phyloP scores from a whole-genome alignment of 768 basidiomycete genomes.

The Rhizopogon salebrosus region DNA sequence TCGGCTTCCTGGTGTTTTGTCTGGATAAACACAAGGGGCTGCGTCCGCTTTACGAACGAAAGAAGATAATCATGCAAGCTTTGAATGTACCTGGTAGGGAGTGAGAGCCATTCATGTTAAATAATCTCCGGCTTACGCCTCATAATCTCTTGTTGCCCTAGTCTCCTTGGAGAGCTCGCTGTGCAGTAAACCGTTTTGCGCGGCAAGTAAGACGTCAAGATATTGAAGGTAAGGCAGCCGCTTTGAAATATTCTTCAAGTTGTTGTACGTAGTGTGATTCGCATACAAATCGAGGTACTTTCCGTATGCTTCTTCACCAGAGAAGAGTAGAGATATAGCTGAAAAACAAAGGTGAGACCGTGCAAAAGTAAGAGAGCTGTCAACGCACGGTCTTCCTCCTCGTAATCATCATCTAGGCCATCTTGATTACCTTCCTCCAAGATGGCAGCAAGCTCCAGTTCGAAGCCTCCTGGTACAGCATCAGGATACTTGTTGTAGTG shows the following conservation, averaged over 20 bases:
- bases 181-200: conserved; percentile 59
- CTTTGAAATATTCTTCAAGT: conserved; percentile 80
- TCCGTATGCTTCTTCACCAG: conserved; percentile 93
- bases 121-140: conserved; percentile 47
- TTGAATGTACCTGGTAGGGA: conserved; percentile 65
- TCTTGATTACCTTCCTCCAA: conserved; percentile 74
- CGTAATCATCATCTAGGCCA: conserved; percentile 63
- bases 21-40: conserved; percentile 77
- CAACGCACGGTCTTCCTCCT: conserved; percentile 82
- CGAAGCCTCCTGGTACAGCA: conserved; percentile 73
- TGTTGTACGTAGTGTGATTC: conserved; percentile 84
- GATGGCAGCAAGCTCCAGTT: conserved; percentile 76
- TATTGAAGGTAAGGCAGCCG: conserved; percentile 91
- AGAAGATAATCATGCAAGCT: conserved; percentile 78
- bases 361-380: background rate
- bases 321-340: conserved; percentile 85
- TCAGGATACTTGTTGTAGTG: conserved; percentile 97
- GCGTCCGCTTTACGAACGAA: conserved; percentile 80
- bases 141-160: conserved; percentile 70
- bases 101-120: conserved; percentile 7
- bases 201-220: conserved; percentile 75
- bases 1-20: conserved; percentile 59
- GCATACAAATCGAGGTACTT: conserved; percentile 92
- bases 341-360: conserved; percentile 7
- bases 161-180: conserved; percentile 64